A percentile compares a stretch with the other conserved stretches of the same genome.
Evolutionary conservation across 345 rosid species (phyloP).

Genomic region (Bruguiera gymnorhiza): DNA sequence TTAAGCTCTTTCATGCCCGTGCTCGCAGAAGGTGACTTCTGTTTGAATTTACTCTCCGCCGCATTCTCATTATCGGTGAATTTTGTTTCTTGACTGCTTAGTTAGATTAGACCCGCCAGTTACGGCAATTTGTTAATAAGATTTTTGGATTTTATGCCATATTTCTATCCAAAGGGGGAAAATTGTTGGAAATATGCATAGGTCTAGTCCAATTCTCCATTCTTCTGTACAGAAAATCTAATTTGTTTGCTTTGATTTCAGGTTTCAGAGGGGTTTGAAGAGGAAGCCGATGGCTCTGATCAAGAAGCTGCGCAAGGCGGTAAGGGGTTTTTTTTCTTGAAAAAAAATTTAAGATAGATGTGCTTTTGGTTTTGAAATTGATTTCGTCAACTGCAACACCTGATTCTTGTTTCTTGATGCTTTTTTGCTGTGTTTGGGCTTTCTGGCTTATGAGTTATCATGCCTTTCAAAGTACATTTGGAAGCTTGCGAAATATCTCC

Average conservation of each 20-base stretch:
- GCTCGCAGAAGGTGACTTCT: constrained; percentile 84
- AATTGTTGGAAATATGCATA: too few relatives aligned
- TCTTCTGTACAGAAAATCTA: background rate
- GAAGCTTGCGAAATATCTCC: too few relatives aligned
- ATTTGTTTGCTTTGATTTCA: constrained; percentile 14
- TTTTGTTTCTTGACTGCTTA: too few relatives aligned
- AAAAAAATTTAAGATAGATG: background rate
- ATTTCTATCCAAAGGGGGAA: too few relatives aligned
- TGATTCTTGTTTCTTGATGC: too few relatives aligned
- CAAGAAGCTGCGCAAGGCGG: constrained; percentile 39
- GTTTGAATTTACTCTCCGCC: background rate
- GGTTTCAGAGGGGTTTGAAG: constrained; percentile 85
- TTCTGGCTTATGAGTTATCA: too few relatives aligned
- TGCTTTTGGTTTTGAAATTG: background rate
- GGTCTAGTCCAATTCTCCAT: background rate
- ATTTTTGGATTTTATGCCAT: too few relatives aligned
- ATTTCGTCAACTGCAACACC: background rate
- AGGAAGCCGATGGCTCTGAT: constrained; percentile 42
- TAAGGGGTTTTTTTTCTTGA: background rate
- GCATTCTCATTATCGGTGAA: background rate
- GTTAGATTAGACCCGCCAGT: too few relatives aligned
- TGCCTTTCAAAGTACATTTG: too few relatives aligned
- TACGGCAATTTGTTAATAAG: too few relatives aligned
- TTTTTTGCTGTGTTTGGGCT: too few relatives aligned
- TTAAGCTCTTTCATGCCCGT: constrained; percentile 84